phyloP scores from a whole-genome alignment of 208 protist species.

The Trypanosoma vivax region DNA sequence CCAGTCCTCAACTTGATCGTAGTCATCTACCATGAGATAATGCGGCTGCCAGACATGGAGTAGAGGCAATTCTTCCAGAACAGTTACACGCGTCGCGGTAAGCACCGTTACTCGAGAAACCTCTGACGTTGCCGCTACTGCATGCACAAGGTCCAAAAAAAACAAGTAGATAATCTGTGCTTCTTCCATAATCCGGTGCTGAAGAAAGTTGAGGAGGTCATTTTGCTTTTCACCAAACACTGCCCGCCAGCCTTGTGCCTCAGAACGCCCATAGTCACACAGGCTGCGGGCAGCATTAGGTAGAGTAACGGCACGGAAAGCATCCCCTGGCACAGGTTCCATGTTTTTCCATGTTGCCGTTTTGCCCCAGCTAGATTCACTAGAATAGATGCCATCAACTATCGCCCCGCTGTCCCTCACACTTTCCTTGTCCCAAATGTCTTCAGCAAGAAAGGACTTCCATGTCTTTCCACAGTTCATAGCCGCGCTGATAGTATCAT shows the following conservation, averaged over 20 bases:
- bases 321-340: background rate
- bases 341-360: slow-evolving; percentile 10
- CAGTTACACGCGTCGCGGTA: slow-evolving; percentile 26
- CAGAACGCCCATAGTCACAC: slow-evolving; percentile 12
- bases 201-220: slow-evolving; percentile 40
- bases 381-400: background rate
- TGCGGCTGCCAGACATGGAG: slow-evolving; percentile 60
- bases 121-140: slow-evolving; percentile 60
- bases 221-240: slow-evolving; percentile 61
- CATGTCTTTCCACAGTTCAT: slow-evolving; percentile 15
- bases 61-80: slow-evolving; percentile 48
- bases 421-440: slow-evolving; percentile 15
- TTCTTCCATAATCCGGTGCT: slow-evolving; percentile 29
- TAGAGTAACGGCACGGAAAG: slow-evolving; percentile 12
- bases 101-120: slow-evolving; percentile 39
- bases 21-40: slow-evolving; percentile 66
- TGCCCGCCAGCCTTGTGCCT: slow-evolving; percentile 46
- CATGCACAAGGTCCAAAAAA: slow-evolving; percentile 52
- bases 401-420: background rate
- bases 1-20: slow-evolving; percentile 53
- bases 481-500: slow-evolving; percentile 30
- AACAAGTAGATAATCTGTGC: slow-evolving; percentile 35
- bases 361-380: background rate
- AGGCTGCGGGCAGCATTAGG: slow-evolving; percentile 19
- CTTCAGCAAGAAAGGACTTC: slow-evolving; percentile 15